These are phyloP conservation scores for Mucor saturninus DNA, from an alignment of 371 early-diverging fungal genomes.

Conservation along the genomic window DNA sequence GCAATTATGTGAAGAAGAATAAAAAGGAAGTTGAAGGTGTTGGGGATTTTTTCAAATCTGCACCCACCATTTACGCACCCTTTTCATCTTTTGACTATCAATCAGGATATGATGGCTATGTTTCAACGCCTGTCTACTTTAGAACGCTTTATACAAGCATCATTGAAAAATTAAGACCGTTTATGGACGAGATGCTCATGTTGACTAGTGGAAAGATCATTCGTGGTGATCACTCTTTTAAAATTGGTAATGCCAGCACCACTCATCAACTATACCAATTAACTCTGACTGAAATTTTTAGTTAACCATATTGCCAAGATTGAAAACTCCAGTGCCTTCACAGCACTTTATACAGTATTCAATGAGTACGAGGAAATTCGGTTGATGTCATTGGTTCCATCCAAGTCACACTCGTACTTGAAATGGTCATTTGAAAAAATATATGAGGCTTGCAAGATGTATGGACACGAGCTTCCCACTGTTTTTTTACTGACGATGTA, in stretches of 20 bases:
- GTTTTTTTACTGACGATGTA: conserved; percentile 7
- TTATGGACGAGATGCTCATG: conserved; percentile 11
- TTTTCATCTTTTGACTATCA: conserved; percentile 12
- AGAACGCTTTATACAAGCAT: conserved; percentile 4
- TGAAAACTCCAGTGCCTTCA: not conserved
- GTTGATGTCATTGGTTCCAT: not conserved
- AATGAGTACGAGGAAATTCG: conserved; percentile 7
- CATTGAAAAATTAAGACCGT: conserved; percentile 1
- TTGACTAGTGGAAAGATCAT: conserved; percentile 2
- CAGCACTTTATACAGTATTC: not conserved
- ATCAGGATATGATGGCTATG: conserved; percentile 1
- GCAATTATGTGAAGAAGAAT: too few relatives aligned
- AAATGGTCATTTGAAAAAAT: conserved; percentile 11
- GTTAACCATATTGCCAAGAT: conserved; percentile 8
- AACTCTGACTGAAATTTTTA: not conserved
- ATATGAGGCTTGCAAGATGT: not conserved
- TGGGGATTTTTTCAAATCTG: too few relatives aligned
- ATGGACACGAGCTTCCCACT: conserved; percentile 4
- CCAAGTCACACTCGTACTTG: not conserved
- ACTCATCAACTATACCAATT: too few relatives aligned
- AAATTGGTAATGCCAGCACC: too few relatives aligned
- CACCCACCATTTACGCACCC: too few relatives aligned
- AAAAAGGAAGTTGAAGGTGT: too few relatives aligned
- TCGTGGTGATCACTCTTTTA: conserved; percentile 5
- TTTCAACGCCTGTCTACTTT: not conserved